These are phyloP conservation scores for Globisporangium carolinianum DNA, from an alignment of 352 stramenopile species.

Conservation along the genomic window DNA sequence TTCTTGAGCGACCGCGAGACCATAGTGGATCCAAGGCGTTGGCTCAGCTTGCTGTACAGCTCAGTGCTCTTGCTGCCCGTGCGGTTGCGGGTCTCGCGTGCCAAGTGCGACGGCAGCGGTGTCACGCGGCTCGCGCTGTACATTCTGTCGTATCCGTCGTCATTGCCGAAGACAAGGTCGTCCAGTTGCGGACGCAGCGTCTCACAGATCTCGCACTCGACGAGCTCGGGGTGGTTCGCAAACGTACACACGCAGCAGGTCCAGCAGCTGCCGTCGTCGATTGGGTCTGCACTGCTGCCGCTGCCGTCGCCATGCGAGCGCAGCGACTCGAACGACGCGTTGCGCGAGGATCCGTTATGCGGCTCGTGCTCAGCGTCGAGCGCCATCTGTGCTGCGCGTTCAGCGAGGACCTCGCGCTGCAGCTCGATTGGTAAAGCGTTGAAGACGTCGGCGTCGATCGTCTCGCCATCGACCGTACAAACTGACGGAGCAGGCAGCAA, in stretches of 20 bases:
- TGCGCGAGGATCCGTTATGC: constrained; percentile 1
- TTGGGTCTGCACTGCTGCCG: not conserved
- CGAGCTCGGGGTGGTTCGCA: constrained; percentile 61
- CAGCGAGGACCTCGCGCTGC: constrained; percentile 12
- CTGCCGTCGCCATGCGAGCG: not conserved
- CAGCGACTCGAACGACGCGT: not conserved
- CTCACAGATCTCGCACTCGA: constrained; percentile 71
- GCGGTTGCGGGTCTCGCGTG: not conserved
- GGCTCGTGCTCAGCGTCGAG: not conserved
- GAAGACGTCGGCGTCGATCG: constrained; percentile 14
- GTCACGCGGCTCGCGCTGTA: not conserved
- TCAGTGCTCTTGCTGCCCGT: constrained; percentile 5
- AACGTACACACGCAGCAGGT: constrained; percentile 75
- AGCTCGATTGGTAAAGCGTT: constrained; percentile 10
- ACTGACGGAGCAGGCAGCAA: not conserved
- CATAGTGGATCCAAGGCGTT: constrained; percentile 17
- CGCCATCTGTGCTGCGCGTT: not conserved
- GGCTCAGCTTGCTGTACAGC: constrained; percentile 22
- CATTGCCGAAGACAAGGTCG: constrained; percentile 8
- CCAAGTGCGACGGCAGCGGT: not conserved
- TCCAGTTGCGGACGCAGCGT: constrained; percentile 22
- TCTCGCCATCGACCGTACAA: not conserved
- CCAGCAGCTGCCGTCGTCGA: constrained; percentile 21
- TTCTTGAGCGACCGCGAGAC: constrained; percentile 35
- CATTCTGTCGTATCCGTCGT: constrained; percentile 1